Conservation (phyloP, 2,329 filamentous ascomycete species). For the Sporothrix mexicana region DNA sequence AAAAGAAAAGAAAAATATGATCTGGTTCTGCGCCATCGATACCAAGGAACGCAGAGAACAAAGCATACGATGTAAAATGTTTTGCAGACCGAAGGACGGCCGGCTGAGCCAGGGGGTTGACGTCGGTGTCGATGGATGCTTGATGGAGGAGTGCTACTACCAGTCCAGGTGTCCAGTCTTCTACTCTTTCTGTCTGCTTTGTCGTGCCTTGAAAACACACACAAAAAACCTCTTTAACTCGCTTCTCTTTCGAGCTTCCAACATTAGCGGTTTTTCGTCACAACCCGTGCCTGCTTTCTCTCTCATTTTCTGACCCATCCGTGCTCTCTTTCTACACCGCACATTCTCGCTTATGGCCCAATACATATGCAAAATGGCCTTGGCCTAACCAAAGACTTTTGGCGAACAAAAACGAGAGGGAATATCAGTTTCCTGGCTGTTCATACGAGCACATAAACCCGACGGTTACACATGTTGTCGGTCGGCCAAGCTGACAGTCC, state of each 20-base stretch:
- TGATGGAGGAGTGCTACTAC: neutral
- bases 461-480: neutral
- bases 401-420: neutral
- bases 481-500: conserved; percentile 3
- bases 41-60: neutral
- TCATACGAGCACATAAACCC: neutral
- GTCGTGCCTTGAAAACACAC: neutral
- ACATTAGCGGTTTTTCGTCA: neutral
- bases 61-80: neutral
- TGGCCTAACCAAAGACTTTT: conserved; percentile 1
- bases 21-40: neutral
- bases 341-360: conserved; percentile 17
- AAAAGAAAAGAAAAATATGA: neutral
- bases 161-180: too few species aligned
- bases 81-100: conserved; percentile 1
- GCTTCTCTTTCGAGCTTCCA: conserved; percentile 3
- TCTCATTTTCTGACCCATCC: neutral
- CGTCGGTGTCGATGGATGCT: neutral
- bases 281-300: neutral
- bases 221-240: neutral
- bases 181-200: neutral
- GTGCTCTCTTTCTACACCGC: neutral
- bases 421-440: neutral
- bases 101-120: neutral
- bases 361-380: conserved; percentile 9